phyloP scores from a whole-genome alignment of 2,329 filamentous ascomycete genomes.

The Xylaria multiplex region DNA sequence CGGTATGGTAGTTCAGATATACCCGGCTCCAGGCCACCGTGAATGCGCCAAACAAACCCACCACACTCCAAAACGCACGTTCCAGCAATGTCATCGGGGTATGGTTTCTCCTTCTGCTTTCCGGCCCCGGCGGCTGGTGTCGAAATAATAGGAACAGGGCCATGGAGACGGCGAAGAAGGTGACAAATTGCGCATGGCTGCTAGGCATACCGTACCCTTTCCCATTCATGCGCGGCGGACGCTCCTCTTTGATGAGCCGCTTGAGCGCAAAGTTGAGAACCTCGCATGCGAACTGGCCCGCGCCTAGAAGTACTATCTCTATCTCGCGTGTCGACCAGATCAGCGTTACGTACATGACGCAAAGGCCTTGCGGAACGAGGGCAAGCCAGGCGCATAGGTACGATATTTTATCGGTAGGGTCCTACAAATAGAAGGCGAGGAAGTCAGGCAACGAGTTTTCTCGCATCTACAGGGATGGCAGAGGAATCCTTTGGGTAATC shows the following conservation, averaged over 20 bases:
- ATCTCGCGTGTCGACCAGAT: slow-evolving; percentile 91
- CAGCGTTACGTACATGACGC: slow-evolving; percentile 88
- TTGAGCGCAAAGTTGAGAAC: slow-evolving; percentile 90
- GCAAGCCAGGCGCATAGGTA: slow-evolving; percentile 93
- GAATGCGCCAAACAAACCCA: slow-evolving; percentile 69
- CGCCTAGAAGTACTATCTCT: slow-evolving; percentile 90
- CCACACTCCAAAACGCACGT: slow-evolving; percentile 64
- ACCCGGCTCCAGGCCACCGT: slow-evolving; percentile 83
- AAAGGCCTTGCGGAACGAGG: slow-evolving; percentile 89
- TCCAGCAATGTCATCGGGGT: slow-evolving; percentile 70
- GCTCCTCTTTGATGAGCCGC: slow-evolving; percentile 89
- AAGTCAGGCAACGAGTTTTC: slow-evolving; percentile 25
- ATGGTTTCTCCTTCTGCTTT: slow-evolving; percentile 52
- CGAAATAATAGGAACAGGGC: slow-evolving; percentile 85
- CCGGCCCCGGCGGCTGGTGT: slow-evolving; percentile 67
- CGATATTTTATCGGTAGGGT: slow-evolving; percentile 85
- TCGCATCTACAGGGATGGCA: neutral
- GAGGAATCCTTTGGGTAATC: neutral
- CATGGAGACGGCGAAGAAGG: slow-evolving; percentile 88
- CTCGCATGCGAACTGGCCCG: slow-evolving; percentile 91
- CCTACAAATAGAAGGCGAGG: slow-evolving; percentile 60
- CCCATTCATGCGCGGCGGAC: slow-evolving; percentile 83
- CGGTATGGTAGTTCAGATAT: slow-evolving; percentile 93
- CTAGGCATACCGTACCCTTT: slow-evolving; percentile 98
- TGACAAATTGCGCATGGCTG: slow-evolving; percentile 94